Evolutionary conservation across 345 rosid genomes (phyloP).

Genomic region (Lagerstroemia speciosa): DNA sequence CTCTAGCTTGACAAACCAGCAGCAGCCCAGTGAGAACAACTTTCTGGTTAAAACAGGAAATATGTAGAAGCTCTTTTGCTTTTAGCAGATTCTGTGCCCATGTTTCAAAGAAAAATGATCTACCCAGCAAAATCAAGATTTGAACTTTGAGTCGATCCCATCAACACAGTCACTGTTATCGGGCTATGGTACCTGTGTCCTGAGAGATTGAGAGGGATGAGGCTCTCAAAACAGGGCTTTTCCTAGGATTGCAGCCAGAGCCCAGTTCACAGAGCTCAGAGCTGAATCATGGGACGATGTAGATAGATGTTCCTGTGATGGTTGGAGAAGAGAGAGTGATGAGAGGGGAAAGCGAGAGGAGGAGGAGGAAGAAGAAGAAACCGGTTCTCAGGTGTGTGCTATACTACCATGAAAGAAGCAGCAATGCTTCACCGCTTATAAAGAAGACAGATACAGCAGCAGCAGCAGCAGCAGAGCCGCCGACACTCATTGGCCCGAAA

Average conservation of each 20-base stretch:
- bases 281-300: constrained; percentile 1
- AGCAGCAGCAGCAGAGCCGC: neutral
- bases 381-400: neutral
- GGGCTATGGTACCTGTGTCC: neutral
- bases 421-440: neutral
- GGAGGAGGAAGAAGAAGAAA: neutral
- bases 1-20: neutral
- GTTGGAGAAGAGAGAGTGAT: neutral
- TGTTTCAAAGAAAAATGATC: neutral
- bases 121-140: neutral
- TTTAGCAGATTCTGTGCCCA: neutral
- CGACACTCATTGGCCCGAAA: neutral
- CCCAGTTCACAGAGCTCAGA: neutral
- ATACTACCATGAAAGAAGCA: neutral
- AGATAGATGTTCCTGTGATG: neutral
- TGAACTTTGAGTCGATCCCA: neutral
- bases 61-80: neutral
- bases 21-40: neutral
- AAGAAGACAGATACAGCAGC: neutral
- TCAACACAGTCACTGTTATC: neutral
- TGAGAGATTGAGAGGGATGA: neutral
- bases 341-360: neutral
- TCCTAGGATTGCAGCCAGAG: neutral
- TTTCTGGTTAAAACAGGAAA: neutral
- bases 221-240: neutral